Percentiles rank a stretch among this genome's conserved stretches.
Evolutionary conservation across 805 yeast species (phyloP).

Genomic region (Suhomyces sp.): DNA sequence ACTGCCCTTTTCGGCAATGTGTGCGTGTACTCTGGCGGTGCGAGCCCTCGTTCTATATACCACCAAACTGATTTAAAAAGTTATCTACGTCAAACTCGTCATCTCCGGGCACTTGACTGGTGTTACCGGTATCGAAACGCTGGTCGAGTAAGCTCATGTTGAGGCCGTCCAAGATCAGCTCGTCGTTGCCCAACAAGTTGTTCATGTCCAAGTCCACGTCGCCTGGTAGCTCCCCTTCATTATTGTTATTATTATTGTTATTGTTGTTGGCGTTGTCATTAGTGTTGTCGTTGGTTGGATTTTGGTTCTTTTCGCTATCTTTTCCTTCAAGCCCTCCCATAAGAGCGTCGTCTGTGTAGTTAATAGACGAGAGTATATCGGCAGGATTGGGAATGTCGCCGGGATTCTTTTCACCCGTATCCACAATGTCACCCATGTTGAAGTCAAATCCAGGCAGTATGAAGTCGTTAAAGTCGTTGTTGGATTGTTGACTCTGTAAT

Average conservation of each 20-base stretch:
- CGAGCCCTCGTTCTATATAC: background rate
- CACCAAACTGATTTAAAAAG: slow-evolving; percentile 42
- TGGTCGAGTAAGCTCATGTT: slow-evolving; percentile 39
- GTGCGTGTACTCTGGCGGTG: background rate
- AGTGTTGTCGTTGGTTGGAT: background rate
- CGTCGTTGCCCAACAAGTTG: slow-evolving; percentile 36
- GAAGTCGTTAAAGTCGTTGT: slow-evolving; percentile 13
- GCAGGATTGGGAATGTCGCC: slow-evolving; percentile 29
- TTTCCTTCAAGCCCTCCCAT: slow-evolving; percentile 1
- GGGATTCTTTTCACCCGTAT: slow-evolving; percentile 9
- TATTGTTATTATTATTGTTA: slow-evolving; percentile 2
- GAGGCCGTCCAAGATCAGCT: slow-evolving; percentile 41
- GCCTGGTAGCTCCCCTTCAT: slow-evolving; percentile 1
- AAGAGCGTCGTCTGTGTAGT: slow-evolving; percentile 16
- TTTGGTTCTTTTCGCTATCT: background rate
- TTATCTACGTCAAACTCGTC: slow-evolving; percentile 46
- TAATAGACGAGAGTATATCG: slow-evolving; percentile 29
- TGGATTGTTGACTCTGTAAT: slow-evolving; percentile 5
- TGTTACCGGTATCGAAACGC: slow-evolving; percentile 23
- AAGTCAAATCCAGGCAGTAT: slow-evolving; percentile 29
- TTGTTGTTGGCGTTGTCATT: slow-evolving; percentile 3
- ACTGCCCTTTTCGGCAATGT: slow-evolving; percentile 27
- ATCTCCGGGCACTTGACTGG: slow-evolving; percentile 20
- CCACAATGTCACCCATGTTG: slow-evolving; percentile 19
- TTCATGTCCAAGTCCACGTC: slow-evolving; percentile 29